Base-by-base conservation (phyloP, 768 basidiomycete species). In the Lactarius tabidus region DNA sequence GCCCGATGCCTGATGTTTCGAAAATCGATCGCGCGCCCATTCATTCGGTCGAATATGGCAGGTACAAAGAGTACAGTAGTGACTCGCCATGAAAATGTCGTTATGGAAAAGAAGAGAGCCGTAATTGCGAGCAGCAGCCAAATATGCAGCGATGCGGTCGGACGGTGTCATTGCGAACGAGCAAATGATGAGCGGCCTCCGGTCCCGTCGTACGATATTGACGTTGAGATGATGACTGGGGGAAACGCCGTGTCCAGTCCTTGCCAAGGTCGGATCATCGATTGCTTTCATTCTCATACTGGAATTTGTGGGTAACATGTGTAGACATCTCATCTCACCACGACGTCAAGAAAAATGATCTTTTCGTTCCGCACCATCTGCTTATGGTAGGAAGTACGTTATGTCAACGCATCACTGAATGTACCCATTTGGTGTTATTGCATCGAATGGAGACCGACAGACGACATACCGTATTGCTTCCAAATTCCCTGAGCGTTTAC, bases 361-460 rank as follows among this genome's bases (percentile, higher is more conserved):
- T 4, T 60, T 29, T 26, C 36, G 6, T 33, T 31, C 26, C 36
- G 60, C 33, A n/a, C 20, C 26, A 23, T 41, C 60, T 36, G 29
- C 41, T 38, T 64, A 59, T 48, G 26, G 64, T 23, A 36, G 23
- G 23, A 54, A 43, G 17, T 59, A 20, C 23, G n/a, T 60, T 53
- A 65, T 55, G 54, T 60, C n/a, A 51, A 28, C 15, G 29, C 52
- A 31, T 17, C 18, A 18, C 52, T 53, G 52, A 29, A 59, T 62
- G 65, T 52, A 62, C 65, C 56, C 65, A 66, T 66, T 66, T 66
- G 65, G 65, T 23, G 17, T 62, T 45, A 66, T 66, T 66, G 23
- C 56, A 36, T 15, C 56, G 56, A 57, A 38, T 35, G 36, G 31
- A 35, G 56, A 23, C 54, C 33, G 29, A 55, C n/a, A 18, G 45